Percentiles rank a stretch among this genome's conserved stretches.
Evolutionary conservation across 768 basidiomycete genomes (phyloP).

Genomic region (Rhodotorula toruloides): DNA sequence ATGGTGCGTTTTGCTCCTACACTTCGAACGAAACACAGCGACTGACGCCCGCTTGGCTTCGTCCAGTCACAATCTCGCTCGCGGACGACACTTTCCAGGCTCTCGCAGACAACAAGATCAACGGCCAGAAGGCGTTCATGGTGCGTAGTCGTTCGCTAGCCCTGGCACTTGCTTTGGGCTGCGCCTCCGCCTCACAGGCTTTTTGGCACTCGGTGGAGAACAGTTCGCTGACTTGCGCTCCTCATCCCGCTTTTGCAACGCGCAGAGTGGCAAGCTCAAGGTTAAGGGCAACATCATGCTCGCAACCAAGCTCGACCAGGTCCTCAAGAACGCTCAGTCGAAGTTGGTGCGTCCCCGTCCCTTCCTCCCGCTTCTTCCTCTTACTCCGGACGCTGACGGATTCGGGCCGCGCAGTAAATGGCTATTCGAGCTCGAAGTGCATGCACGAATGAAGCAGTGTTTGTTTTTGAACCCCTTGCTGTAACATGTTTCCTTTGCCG

Average conservation of each 20-base stretch:
- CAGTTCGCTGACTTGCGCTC: neutral
- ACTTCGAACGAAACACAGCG: neutral
- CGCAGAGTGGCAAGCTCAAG: conserved; percentile 18
- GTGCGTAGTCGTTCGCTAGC: neutral
- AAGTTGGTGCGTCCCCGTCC: conserved; percentile 6
- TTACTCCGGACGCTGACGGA: too few species aligned
- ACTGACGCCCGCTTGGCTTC: neutral
- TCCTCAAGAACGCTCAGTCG: conserved; percentile 57
- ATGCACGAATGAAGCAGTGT: too few species aligned
- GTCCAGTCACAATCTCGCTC: conserved; percentile 31
- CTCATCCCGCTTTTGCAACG: neutral
- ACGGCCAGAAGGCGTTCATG: conserved; percentile 66
- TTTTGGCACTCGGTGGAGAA: conserved; percentile 19
- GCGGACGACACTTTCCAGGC: conserved; percentile 46
- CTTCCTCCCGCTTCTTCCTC: neutral
- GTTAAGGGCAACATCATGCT: conserved; percentile 89
- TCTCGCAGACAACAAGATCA: conserved; percentile 71
- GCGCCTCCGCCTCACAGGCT: too few species aligned
- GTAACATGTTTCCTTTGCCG: too few species aligned
- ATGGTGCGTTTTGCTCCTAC: conserved; percentile 50
- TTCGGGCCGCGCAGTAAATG: too few species aligned
- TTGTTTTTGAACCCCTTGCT: too few species aligned
- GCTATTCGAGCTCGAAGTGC: too few species aligned
- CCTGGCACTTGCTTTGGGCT: too few species aligned
- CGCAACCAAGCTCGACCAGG: conserved; percentile 77